phyloP scores from a whole-genome alignment of 768 basidiomycete genomes.

The Vararia minispora region DNA sequence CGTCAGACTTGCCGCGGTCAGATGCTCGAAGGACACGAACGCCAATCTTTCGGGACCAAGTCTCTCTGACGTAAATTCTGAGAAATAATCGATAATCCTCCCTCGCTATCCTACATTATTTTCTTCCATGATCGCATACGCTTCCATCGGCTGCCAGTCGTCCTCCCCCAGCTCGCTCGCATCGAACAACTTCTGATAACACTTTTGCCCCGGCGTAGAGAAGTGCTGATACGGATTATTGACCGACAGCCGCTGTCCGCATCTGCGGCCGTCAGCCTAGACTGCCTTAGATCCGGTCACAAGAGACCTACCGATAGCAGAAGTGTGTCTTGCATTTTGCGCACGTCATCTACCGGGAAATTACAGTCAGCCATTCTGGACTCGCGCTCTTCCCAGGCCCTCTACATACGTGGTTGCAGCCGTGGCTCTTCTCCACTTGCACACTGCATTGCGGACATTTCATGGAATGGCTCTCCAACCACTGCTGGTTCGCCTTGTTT shows the following conservation, averaged over 20 bases:
- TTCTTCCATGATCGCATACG: constrained; percentile 22
- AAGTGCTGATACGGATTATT: constrained; percentile 61
- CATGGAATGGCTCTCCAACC: constrained; percentile 60
- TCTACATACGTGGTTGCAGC: constrained; percentile 73
- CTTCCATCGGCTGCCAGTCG: constrained; percentile 39
- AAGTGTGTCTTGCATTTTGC: constrained; percentile 67
- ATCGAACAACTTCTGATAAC: constrained; percentile 64
- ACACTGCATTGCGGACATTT: constrained; percentile 65
- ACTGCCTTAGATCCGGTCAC: too few relatives aligned
- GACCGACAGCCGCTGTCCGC: constrained; percentile 41
- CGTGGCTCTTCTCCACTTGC: constrained; percentile 62
- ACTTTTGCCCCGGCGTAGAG: constrained; percentile 36
- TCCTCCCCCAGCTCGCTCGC: constrained; percentile 26
- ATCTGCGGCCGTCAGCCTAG: too few relatives aligned
- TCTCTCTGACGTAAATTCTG: too few relatives aligned
- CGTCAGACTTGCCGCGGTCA: too few relatives aligned
- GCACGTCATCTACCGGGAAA: constrained; percentile 55
- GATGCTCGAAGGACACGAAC: too few relatives aligned
- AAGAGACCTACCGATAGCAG: too few relatives aligned
- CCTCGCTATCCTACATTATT: too few relatives aligned
- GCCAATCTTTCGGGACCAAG: too few relatives aligned
- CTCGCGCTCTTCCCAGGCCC: neutral
- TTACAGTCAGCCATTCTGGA: constrained; percentile 1
- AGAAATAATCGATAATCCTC: too few relatives aligned
- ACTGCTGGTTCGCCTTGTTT: constrained; percentile 62